phyloP scores from a whole-genome alignment of 2,329 filamentous ascomycete species.

The Elsinoe perseae region DNA sequence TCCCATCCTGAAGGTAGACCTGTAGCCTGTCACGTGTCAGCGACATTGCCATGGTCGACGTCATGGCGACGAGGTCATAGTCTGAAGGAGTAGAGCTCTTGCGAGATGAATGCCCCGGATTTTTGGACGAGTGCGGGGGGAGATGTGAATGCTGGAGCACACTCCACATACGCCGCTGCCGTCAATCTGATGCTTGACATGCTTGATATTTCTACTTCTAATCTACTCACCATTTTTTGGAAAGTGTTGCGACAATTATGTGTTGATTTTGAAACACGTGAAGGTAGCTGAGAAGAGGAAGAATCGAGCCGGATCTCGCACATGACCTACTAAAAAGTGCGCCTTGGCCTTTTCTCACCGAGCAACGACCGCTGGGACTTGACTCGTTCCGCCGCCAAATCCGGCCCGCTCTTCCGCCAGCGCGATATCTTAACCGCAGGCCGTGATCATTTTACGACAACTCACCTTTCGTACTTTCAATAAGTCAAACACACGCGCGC shows the following conservation, averaged over 20 bases:
- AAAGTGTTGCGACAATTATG: neutral
- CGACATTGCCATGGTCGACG: neutral
- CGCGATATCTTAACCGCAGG: neutral
- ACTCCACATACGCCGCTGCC: slow-evolving; percentile 9
- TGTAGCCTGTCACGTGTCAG: slow-evolving; percentile 33
- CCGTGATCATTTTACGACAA: neutral
- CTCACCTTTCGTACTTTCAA: neutral
- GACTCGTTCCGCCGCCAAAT: neutral
- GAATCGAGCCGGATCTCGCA: slow-evolving; percentile 5
- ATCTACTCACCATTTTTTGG: slow-evolving; percentile 6
- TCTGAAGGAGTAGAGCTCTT: neutral
- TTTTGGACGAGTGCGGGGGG: slow-evolving; percentile 9
- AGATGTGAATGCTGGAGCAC: neutral
- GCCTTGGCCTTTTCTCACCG: slow-evolving; percentile 13
- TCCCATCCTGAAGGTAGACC: slow-evolving; percentile 87
- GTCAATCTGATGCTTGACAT: neutral
- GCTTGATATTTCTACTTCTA: neutral
- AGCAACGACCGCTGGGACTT: neutral
- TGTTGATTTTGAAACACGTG: slow-evolving; percentile 4
- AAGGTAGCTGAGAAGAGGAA: slow-evolving; percentile 5
- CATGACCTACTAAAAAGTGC: slow-evolving; percentile 7
- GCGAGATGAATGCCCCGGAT: slow-evolving; percentile 9
- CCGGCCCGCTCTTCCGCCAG: neutral
- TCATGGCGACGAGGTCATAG: neutral
- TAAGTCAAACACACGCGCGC: neutral